Percentiles rank a stretch among this genome's conserved stretches.
phyloP scores from a whole-genome alignment of 1,284 basidiomycete genomes.

The Microstroma glucosiphilum region DNA sequence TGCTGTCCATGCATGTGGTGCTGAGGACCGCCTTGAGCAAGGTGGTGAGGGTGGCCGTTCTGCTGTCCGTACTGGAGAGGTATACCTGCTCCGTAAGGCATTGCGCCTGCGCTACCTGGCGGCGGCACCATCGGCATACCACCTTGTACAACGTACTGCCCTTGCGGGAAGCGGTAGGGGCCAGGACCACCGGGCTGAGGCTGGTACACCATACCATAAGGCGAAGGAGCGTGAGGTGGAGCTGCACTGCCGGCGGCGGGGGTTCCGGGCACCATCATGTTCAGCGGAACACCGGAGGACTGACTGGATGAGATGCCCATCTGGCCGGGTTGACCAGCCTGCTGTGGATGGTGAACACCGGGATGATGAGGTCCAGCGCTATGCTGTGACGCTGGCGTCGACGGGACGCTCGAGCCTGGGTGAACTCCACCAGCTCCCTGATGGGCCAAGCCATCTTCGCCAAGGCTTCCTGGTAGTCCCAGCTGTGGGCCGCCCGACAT shows the following conservation, averaged over 20 bases:
- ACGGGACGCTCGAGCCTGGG: neutral
- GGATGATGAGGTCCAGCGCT: neutral
- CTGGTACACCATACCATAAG: constrained; percentile 32
- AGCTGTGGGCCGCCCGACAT: constrained; percentile 1
- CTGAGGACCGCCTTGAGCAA: constrained; percentile 18
- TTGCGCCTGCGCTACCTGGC: constrained; percentile 13
- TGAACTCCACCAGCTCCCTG: neutral
- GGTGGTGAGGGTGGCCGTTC: constrained; percentile 8
- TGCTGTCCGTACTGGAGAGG: neutral
- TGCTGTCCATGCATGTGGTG: constrained; percentile 22
- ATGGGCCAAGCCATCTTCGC: constrained; percentile 5
- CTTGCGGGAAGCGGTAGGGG: constrained; percentile 26
- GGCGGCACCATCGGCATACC: constrained; percentile 18
- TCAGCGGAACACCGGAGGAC: no score
- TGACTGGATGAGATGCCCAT: neutral
- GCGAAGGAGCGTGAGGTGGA: constrained; percentile 12
- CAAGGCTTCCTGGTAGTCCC: constrained; percentile 6
- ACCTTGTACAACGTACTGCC: constrained; percentile 19
- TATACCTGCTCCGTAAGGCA: neutral
- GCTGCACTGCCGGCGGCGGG: neutral
- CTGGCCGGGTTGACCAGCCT: neutral
- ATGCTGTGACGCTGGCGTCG: neutral
- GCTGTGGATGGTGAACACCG: neutral
- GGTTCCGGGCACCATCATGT: neutral
- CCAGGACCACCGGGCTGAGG: constrained; percentile 16